Evolutionary conservation across 2,329 filamentous ascomycete genomes (phyloP), one percentile per base, ranked within the genome.

Genomic region (Sarocladium brachiariae): DNA sequence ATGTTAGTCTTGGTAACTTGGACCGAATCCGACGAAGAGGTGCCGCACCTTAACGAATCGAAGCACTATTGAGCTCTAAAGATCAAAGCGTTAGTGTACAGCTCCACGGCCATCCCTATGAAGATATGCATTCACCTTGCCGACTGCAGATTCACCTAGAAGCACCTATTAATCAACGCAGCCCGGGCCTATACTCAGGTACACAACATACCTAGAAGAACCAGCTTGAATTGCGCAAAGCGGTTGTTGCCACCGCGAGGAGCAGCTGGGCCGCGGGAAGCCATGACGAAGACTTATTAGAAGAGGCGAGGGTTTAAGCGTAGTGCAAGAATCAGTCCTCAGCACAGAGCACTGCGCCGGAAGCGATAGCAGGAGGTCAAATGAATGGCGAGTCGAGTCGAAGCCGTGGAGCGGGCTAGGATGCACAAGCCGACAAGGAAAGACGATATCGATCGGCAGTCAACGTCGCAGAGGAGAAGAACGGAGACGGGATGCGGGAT

Each of bases 171-270:
- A 27, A 51, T 43, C 27, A 14, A 35, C 19, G n/a, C 11, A 8
- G 33, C 10, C 19, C n/a, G 34, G 23, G 41, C 13, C 51, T 6
- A 48, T 6, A n/a, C 4, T 13, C 18, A 5, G 23, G 14, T 4
- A 5, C 30, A 14, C 25, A 51, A 59, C 86, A 60, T 81, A 97
- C 93, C 93, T 58, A 99, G 80, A 65, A 99, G 78, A 58, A 99
- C 93, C 62, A 99, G 81, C 80, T 99, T 99, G 76, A 99, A 99
- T 79, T 99, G 93, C 63, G 93, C 92, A 72, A 99, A 97, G 65
- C 92, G 85, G 71, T 87, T 81, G 83, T 84, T 81, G 78, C 77
- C 72, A 65, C 77, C 79, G 62, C 80, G 78, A 60, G 76, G 72
- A 62, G 77, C 78, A 63, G 77, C 73, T 59, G 77, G 74, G 74